Conservation (phyloP, 2,329 filamentous ascomycete genomes). For the Orbilia javanica region DNA sequence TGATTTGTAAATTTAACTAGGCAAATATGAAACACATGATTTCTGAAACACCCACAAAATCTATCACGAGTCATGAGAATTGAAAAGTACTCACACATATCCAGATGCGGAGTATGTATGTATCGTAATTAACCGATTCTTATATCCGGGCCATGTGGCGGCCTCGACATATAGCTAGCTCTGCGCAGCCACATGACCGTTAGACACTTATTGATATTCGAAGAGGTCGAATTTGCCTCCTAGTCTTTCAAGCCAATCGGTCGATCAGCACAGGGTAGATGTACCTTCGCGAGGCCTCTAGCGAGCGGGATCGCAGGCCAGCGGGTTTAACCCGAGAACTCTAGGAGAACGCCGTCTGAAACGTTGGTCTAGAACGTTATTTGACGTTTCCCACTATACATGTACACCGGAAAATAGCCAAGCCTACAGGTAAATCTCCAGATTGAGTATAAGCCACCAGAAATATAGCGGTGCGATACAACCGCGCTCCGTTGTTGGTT, state of each 20-base stretch:
- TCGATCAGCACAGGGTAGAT: neutral
- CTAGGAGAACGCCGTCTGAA: neutral
- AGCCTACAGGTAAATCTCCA: neutral
- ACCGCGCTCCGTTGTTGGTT: neutral
- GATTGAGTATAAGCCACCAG: neutral
- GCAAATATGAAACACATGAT: slow-evolving; percentile 1
- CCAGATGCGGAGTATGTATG: too few species aligned
- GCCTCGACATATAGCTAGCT: neutral
- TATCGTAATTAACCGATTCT: too few species aligned
- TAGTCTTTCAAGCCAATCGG: neutral
- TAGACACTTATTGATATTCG: neutral
- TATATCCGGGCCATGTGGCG: too few species aligned
- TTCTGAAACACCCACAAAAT: neutral
- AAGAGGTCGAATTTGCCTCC: slow-evolving; percentile 15
- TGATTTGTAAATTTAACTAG: neutral
- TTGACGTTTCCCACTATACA: neutral
- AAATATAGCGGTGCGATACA: neutral
- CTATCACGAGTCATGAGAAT: neutral
- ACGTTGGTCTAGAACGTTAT: slow-evolving; percentile 2
- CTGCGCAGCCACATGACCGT: neutral
- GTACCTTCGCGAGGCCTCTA: neutral
- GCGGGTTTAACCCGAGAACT: neutral
- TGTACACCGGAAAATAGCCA: slow-evolving; percentile 2
- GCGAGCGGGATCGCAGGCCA: neutral
- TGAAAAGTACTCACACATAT: too few species aligned